Evolutionary conservation across 1,139 yeast genomes (phyloP).

Genomic region (Schwanniomyces etchellsii): DNA sequence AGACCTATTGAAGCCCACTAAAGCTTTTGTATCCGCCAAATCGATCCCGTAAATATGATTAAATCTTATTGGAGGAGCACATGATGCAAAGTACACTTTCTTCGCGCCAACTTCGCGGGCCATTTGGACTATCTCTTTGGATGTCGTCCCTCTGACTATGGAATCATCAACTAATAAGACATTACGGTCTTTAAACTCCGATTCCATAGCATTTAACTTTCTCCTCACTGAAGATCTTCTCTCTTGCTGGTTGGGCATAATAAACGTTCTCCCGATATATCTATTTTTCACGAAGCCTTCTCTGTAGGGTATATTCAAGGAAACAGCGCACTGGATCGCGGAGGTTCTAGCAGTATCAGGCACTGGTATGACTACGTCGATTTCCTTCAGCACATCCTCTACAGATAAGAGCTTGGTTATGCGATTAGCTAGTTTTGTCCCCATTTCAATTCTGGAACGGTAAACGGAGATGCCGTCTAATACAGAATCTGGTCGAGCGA

Average conservation of each 20-base stretch:
- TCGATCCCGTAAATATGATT: constrained; percentile 98
- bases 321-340: constrained; percentile 87
- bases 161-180: constrained; percentile 96
- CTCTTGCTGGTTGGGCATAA: constrained; percentile 97
- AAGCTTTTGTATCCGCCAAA: constrained; percentile 89
- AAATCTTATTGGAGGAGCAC: constrained; percentile 94
- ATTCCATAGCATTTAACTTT: constrained; percentile 92
- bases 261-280: constrained; percentile 94
- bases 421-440: constrained; percentile 76
- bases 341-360: constrained; percentile 97
- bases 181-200: constrained; percentile 79
- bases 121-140: constrained; percentile 93
- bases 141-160: constrained; percentile 95
- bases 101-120: constrained; percentile 97
- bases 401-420: constrained; percentile 43
- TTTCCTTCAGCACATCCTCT: constrained; percentile 44
- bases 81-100: constrained; percentile 88
- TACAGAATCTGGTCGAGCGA: constrained; percentile 96
- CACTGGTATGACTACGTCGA: constrained; percentile 95
- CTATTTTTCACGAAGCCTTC: constrained; percentile 97
- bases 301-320: constrained; percentile 76
- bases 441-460: constrained; percentile 91
- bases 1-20: constrained; percentile 78
- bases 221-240: constrained; percentile 92
- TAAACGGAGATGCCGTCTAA: constrained; percentile 94